phyloP scores from a whole-genome alignment of 108 stramenopile species.

The Pseudonitzschia delicatissima region DNA sequence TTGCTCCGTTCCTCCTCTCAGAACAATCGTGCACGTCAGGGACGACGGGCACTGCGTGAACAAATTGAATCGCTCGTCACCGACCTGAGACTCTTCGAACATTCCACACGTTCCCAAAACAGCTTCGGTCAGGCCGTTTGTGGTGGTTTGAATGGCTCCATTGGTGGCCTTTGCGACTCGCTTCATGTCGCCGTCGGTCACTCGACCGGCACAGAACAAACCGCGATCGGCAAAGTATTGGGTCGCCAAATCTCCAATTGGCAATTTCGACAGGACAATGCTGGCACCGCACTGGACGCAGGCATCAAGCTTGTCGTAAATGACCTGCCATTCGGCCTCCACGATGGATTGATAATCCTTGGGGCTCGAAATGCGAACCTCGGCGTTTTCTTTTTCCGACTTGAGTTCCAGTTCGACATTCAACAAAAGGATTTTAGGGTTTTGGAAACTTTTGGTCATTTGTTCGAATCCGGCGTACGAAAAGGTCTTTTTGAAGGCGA shows the following conservation, averaged over 20 bases:
- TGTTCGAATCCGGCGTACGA: slow-evolving; percentile 99
- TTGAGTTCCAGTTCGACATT: slow-evolving; percentile 99
- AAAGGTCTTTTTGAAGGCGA: slow-evolving; percentile 99
- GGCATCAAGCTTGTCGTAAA: slow-evolving; percentile 96
- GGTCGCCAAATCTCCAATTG: slow-evolving; percentile 98
- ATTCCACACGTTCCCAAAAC: slow-evolving; percentile 89
- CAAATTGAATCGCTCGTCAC: slow-evolving; percentile 96
- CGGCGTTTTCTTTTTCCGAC: slow-evolving; percentile 98
- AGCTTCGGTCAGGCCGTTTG: slow-evolving; percentile 66
- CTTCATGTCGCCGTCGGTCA: slow-evolving; percentile 92
- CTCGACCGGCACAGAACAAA: slow-evolving; percentile 98
- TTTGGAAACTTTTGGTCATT: slow-evolving; percentile 94
- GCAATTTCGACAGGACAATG: slow-evolving; percentile 94
- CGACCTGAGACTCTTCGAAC: slow-evolving; percentile 96
- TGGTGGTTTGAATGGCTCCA: slow-evolving; percentile 88
- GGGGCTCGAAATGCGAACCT: slow-evolving; percentile 97
- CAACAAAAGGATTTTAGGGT: slow-evolving; percentile 91
- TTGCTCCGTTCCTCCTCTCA: slow-evolving; percentile 97
- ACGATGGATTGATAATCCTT: slow-evolving; percentile 97
- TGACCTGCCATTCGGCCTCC: slow-evolving; percentile 99
- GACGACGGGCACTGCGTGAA: slow-evolving; percentile 93
- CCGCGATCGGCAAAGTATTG: slow-evolving; percentile 98
- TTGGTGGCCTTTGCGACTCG: slow-evolving; percentile 97
- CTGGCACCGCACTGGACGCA: slow-evolving; percentile 93
- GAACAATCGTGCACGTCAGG: slow-evolving; percentile 92